Evolutionary conservation across 345 rosid genomes (phyloP).

Genomic region (Euphorbia peplus): DNA sequence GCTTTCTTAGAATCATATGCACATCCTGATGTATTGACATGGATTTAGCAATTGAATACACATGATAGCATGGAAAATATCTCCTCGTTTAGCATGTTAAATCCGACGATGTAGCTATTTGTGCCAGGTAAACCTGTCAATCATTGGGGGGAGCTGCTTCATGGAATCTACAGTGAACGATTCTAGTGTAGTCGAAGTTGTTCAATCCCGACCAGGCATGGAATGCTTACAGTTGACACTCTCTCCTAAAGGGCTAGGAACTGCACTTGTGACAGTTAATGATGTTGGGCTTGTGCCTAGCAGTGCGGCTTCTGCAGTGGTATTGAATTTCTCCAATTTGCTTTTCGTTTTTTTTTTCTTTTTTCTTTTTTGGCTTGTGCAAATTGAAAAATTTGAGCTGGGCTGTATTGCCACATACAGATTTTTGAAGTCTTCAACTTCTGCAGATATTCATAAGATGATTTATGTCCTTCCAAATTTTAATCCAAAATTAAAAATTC

Average conservation of each 20-base stretch:
- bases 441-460: neutral
- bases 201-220: conserved; percentile 61
- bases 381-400: conserved; percentile 1
- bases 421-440: neutral
- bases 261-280: conserved; percentile 65
- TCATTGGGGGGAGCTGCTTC: conserved; percentile 88
- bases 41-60: neutral
- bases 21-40: neutral
- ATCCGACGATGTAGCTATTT: neutral
- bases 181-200: conserved; percentile 74
- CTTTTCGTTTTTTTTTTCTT: neutral
- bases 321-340: conserved; percentile 30
- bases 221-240: conserved; percentile 71
- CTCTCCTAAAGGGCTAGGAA: conserved; percentile 80
- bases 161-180: conserved; percentile 76
- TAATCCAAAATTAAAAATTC: neutral
- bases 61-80: neutral
- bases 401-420: neutral
- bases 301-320: conserved; percentile 66
- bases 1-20: neutral
- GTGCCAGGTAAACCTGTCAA: conserved; percentile 71
- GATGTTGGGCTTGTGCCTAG: conserved; percentile 85
- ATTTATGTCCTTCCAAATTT: neutral
- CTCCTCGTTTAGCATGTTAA: neutral
- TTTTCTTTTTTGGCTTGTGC: too few relatives aligned